A percentile compares a stretch with the other conserved stretches of the same genome.
These are phyloP conservation scores for Oxalis stricta DNA, from an alignment of 441 rosid species.

Conservation along the genomic window DNA sequence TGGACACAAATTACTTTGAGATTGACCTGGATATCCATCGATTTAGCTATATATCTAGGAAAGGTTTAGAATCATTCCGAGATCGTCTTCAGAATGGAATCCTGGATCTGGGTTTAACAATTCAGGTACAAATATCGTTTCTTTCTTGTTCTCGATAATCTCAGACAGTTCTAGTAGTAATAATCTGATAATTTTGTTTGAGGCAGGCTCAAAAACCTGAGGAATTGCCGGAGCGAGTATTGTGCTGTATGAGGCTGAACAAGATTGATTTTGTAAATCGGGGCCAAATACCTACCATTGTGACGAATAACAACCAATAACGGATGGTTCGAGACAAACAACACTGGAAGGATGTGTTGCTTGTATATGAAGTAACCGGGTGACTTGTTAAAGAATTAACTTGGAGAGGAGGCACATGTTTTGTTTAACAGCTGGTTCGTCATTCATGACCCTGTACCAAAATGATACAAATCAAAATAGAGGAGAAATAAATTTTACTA, in stretches of 20 bases:
- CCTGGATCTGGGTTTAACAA: conserved; percentile 64
- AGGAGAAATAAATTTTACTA: too few relatives aligned
- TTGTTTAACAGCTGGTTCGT: too few relatives aligned
- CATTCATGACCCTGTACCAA: too few relatives aligned
- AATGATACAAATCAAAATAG: too few relatives aligned
- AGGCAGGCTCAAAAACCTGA: conserved; percentile 71
- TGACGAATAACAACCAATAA: too few relatives aligned
- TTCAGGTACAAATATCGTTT: conserved; percentile 40
- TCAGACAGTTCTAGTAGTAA: background rate
- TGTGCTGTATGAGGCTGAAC: conserved; percentile 62
- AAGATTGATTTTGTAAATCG: conserved; percentile 61
- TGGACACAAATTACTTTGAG: conserved; percentile 84
- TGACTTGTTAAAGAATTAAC: too few relatives aligned
- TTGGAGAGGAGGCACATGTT: too few relatives aligned
- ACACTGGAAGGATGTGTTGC: too few relatives aligned
- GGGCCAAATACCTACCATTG: conserved; percentile 65
- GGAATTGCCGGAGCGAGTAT: conserved; percentile 73
- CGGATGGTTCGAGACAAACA: too few relatives aligned
- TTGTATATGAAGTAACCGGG: too few relatives aligned
- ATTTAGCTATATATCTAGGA: conserved; percentile 78
- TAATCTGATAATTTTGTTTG: background rate
- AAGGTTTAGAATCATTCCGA: conserved; percentile 75
- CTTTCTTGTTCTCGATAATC: background rate
- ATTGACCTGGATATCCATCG: conserved; percentile 74
- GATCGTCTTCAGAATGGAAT: conserved; percentile 46